A percentile compares a stretch with the other conserved stretches of the same genome.
phyloP scores from a whole-genome alignment of 495 filamentous ascomycete species.

The Aspergillus incahuasiensis region DNA sequence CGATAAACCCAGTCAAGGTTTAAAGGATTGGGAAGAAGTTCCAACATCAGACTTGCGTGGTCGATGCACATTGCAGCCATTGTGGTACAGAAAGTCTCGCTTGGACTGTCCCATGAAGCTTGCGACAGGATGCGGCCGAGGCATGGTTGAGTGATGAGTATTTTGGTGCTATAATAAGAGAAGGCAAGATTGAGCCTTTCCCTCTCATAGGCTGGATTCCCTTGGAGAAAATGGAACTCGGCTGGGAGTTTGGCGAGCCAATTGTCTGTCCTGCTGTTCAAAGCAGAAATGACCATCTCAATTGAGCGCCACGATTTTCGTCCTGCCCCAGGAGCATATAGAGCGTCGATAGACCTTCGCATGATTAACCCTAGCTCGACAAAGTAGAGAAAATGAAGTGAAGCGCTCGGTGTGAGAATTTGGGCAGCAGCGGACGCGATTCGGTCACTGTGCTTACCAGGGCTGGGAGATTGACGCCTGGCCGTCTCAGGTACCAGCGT shows the following conservation, averaged over 20 bases:
- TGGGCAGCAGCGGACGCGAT: conserved; percentile 18
- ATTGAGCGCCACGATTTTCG: conserved; percentile 47
- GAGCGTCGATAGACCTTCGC: conserved; percentile 39
- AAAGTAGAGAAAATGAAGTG: conserved; percentile 41
- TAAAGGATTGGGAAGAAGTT: conserved; percentile 39
- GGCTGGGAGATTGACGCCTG: neutral
- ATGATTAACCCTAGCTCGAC: conserved; percentile 43
- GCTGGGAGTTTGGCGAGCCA: conserved; percentile 48
- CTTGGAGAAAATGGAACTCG: conserved; percentile 37
- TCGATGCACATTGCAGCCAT: conserved; percentile 46
- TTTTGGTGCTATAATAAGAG: conserved; percentile 49
- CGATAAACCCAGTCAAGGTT: conserved; percentile 37
- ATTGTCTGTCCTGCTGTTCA: conserved; percentile 41
- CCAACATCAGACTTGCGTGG: conserved; percentile 44
- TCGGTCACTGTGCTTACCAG: conserved; percentile 16
- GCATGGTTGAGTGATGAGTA: conserved; percentile 55
- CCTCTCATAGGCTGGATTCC: conserved; percentile 16
- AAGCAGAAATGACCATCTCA: conserved; percentile 42
- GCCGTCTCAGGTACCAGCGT: neutral
- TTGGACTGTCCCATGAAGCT: conserved; percentile 16
- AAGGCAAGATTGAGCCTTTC: conserved; percentile 38
- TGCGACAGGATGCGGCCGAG: conserved; percentile 45
- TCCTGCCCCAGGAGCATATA: conserved; percentile 52
- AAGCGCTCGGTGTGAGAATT: conserved; percentile 26
- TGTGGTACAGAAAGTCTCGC: conserved; percentile 41